A percentile compares a stretch with the other conserved stretches of the same genome.
These are phyloP conservation scores for Oryza meyeriana DNA, from an alignment of 176 grass and related monocot genomes.

Conservation along the genomic window DNA sequence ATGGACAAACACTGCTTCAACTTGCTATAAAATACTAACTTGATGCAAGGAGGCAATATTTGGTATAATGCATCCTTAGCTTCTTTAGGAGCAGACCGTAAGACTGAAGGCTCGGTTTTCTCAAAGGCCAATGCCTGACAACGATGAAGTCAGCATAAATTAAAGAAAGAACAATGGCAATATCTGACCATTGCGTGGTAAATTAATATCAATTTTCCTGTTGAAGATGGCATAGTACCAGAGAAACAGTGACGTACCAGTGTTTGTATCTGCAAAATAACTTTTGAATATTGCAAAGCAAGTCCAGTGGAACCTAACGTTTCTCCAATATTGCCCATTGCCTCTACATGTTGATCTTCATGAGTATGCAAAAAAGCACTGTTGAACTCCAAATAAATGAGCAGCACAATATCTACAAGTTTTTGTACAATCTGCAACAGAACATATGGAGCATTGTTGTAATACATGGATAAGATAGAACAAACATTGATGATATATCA, in stretches of 20 bases:
- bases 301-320: slow-evolving; percentile 45
- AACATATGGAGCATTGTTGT: not conserved
- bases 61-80: not conserved
- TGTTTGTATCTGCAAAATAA: slow-evolving; percentile 46
- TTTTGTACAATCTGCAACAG: slow-evolving; percentile 50
- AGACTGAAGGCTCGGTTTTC: no score
- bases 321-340: not conserved
- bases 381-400: slow-evolving; percentile 39
- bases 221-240: not conserved
- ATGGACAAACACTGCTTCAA: not conserved
- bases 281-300: slow-evolving; percentile 59
- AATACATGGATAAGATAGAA: not conserved
- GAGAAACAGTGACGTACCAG: slow-evolving; percentile 22
- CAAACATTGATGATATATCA: not conserved
- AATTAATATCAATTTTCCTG: not conserved
- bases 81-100: not conserved
- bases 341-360: slow-evolving; percentile 4
- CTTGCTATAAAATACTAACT: not conserved
- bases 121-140: not conserved
- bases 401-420: slow-evolving; percentile 34
- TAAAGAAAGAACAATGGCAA: not conserved
- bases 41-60: slow-evolving; percentile 8
- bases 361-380: slow-evolving; percentile 32
- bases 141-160: not conserved
- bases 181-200: not conserved